Conservation (phyloP, 306 rosid genomes). For the Rosa rugosa region DNA sequence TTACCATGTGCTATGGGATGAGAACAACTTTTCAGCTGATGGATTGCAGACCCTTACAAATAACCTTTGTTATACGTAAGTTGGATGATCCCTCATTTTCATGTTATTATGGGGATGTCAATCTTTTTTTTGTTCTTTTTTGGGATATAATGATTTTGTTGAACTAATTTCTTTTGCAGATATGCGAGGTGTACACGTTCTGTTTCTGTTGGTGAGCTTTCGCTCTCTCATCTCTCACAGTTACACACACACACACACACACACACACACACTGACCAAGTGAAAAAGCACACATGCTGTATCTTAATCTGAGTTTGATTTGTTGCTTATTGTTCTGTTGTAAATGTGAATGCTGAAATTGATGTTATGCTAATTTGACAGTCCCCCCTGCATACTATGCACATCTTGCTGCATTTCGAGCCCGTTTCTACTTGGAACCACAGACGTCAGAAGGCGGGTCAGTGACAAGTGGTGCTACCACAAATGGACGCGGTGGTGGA, state of each 20-base stretch:
- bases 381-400: conserved; percentile 81
- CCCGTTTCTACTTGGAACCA: conserved; percentile 79
- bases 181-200: conserved; percentile 96
- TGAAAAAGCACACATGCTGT: neutral
- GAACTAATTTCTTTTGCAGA: conserved; percentile 33
- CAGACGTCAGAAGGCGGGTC: conserved; percentile 20
- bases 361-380: conserved; percentile 23
- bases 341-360: conserved; percentile 7
- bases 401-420: conserved; percentile 76
- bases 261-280: neutral
- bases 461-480: conserved; percentile 2
- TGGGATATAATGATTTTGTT: neutral
- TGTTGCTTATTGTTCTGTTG: neutral
- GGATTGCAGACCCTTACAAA: conserved; percentile 77
- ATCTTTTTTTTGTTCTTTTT: neutral
- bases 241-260: neutral
- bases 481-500: conserved; percentile 9
- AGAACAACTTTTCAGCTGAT: conserved; percentile 72
- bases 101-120: neutral
- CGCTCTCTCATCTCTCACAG: neutral
- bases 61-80: conserved; percentile 77
- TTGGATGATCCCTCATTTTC: neutral
- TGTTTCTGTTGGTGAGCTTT: conserved; percentile 72
- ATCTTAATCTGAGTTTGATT: neutral
- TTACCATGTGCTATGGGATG: conserved; percentile 79